phyloP scores from a whole-genome alignment of 495 filamentous ascomycete genomes.

The Neurospora intermedia region DNA sequence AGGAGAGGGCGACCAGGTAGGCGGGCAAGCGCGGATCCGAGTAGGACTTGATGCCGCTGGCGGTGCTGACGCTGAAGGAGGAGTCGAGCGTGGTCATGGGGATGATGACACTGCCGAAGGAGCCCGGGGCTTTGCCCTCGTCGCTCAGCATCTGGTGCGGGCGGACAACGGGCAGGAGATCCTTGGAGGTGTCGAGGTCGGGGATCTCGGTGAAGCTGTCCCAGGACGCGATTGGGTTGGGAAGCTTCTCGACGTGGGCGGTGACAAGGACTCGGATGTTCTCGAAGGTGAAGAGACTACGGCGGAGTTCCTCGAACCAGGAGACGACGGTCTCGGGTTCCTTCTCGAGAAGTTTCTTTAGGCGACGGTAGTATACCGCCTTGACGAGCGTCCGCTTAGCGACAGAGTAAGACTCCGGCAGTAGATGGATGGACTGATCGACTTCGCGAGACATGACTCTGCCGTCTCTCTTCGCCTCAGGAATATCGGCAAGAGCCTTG shows the following conservation, averaged over 20 bases:
- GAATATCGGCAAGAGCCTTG: slow-evolving; percentile 84
- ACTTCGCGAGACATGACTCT: slow-evolving; percentile 67
- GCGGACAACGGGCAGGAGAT: slow-evolving; percentile 34
- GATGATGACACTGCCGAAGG: slow-evolving; percentile 61
- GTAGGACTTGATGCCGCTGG: slow-evolving; percentile 62
- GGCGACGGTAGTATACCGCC: slow-evolving; percentile 74
- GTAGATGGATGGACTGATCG: slow-evolving; percentile 68
- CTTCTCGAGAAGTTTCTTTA: slow-evolving; percentile 63
- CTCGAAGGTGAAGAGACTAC: slow-evolving; percentile 60
- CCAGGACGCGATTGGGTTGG: slow-evolving; percentile 77
- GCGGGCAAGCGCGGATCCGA: slow-evolving; percentile 71
- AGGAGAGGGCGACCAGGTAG: slow-evolving; percentile 73
- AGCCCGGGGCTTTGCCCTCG: slow-evolving; percentile 61
- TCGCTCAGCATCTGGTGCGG: slow-evolving; percentile 52
- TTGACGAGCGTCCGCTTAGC: slow-evolving; percentile 79
- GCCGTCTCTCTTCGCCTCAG: slow-evolving; percentile 83
- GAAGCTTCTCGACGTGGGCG: slow-evolving; percentile 66
- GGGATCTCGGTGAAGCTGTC: slow-evolving; percentile 41
- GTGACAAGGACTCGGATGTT: slow-evolving; percentile 81
- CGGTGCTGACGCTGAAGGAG: slow-evolving; percentile 72
- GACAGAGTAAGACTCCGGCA: slow-evolving; percentile 58
- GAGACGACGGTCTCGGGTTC: slow-evolving; percentile 60
- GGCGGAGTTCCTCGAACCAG: slow-evolving; percentile 66
- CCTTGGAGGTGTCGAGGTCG: slow-evolving; percentile 33
- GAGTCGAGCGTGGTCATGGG: slow-evolving; percentile 90